Evolutionary conservation across 2,329 filamentous ascomycete genomes (phyloP).

Genomic region (Gaeumannomyces tritici): DNA sequence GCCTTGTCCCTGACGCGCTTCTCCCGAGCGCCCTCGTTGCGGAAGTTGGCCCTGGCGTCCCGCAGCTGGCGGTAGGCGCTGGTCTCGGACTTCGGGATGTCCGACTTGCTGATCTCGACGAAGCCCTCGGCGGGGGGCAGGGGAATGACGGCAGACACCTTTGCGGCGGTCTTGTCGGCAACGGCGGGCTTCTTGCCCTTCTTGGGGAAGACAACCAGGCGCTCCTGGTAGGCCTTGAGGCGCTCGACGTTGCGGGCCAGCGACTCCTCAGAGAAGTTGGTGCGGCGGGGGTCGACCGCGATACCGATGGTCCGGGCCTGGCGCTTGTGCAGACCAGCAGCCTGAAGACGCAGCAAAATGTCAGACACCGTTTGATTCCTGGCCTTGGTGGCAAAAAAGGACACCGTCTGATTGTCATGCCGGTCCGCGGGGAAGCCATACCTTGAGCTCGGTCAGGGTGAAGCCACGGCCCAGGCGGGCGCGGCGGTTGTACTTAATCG

Average conservation of each 20-base stretch:
- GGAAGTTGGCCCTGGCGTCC: slow-evolving; percentile 72
- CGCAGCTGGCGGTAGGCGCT: slow-evolving; percentile 83
- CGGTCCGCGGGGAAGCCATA: slow-evolving; percentile 33
- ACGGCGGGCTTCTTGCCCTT: slow-evolving; percentile 90
- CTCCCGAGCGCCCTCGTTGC: slow-evolving; percentile 74
- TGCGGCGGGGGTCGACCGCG: slow-evolving; percentile 88
- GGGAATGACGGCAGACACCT: slow-evolving; percentile 47
- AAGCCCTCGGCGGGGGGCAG: slow-evolving; percentile 44
- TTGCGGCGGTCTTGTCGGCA: slow-evolving; percentile 65
- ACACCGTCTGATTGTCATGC: too few relatives aligned
- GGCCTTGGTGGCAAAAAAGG: too few relatives aligned
- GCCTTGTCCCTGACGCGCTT: slow-evolving; percentile 88
- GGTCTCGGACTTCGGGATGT: slow-evolving; percentile 70
- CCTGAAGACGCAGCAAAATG: slow-evolving; percentile 8
- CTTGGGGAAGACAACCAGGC: slow-evolving; percentile 96
- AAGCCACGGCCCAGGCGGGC: slow-evolving; percentile 95
- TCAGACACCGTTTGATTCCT: slow-evolving; percentile 18
- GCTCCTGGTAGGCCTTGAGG: slow-evolving; percentile 94
- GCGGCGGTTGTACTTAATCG: slow-evolving; percentile 98
- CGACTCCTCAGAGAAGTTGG: slow-evolving; percentile 94
- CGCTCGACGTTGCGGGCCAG: slow-evolving; percentile 92
- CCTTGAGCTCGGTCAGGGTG: slow-evolving; percentile 96
- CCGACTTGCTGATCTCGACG: slow-evolving; percentile 71
- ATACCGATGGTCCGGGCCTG: slow-evolving; percentile 95
- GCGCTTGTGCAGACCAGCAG: slow-evolving; percentile 23